Evolutionary conservation across 2,329 filamentous ascomycete species (phyloP).

Genomic region (Grosmannia huntii): DNA sequence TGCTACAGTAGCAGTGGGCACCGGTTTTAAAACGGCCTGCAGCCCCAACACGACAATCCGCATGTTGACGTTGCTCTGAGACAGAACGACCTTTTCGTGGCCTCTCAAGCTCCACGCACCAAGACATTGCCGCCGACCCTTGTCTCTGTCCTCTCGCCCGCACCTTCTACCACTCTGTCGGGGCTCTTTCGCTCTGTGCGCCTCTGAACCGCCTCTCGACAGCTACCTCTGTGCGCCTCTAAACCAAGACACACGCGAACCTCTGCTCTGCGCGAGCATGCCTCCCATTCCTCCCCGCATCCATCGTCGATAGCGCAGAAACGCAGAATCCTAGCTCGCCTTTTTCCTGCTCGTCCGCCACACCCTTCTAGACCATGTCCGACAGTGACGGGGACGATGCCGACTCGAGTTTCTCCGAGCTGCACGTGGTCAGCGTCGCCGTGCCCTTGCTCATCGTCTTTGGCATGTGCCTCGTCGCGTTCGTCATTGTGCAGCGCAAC

Average conservation of each 20-base stretch:
- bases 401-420: background rate
- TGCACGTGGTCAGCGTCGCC: slow-evolving; percentile 5
- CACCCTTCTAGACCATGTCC: background rate
- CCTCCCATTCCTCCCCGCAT: background rate
- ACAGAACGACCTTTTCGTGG: background rate
- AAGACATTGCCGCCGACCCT: background rate
- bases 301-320: background rate
- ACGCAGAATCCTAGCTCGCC: too few relatives aligned
- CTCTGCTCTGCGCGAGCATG: background rate
- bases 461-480: background rate
- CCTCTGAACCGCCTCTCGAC: background rate
- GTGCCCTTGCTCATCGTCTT: slow-evolving; percentile 6
- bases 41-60: background rate
- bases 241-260: background rate
- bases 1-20: too few relatives aligned
- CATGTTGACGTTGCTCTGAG: background rate
- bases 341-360: background rate
- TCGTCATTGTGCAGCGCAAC: background rate
- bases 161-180: background rate
- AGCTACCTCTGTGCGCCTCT: background rate
- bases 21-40: too few relatives aligned
- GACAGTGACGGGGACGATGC: background rate
- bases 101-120: background rate
- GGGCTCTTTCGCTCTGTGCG: background rate
- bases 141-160: background rate